Evolutionary conservation across 2,329 filamentous ascomycete genomes (phyloP), one percentile per base, ranked within the genome.

Genomic region (Scleromitrula shiraiana): DNA sequence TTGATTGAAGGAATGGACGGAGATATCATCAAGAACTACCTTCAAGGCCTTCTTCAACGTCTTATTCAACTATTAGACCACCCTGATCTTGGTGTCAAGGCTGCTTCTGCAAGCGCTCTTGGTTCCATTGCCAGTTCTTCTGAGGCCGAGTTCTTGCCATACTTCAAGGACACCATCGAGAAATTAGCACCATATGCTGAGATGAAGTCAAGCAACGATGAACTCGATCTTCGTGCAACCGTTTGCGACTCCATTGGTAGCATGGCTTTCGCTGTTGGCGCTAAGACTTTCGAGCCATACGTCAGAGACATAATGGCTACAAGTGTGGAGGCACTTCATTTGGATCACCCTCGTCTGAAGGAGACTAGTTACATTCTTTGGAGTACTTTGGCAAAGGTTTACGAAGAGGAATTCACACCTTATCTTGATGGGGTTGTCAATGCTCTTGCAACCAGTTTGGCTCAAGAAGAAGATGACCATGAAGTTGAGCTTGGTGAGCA

Each of bases 301-400:
- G 90, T 97, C 29, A 76, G 85, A 63, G 88, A 88, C 35, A 75
- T 97, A 50, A 95, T 98, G 86, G 77, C 83, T 61, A 85, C 91
- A 12, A 95, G 88, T 57, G 90, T 96, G 68, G 90, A 96, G 68
- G 90, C 86, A 47, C 76, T 97, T 2, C 75, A 85, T 59, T 81
- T 98, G 2, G 90, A 88, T 59, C 90, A 96, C 70, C 86, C 90
- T 35, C 80, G 90, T 49, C 80, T 97, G 43, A 87, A 89, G 67
- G 93, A 98, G 73, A 96, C 89, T 53, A 95, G 88, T 65, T 98
- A 95, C 70, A 94, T 97, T 53, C 77, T 98, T 46, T 98, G 93
- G 91, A 89, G 88, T 56, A 88, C 87, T 33, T 82, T 98, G 64
- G 85, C 91, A 53, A 94, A 94, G 72, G 88, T 97, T 8, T 97